A percentile compares a stretch with the other conserved stretches of the same genome.
Conservation (phyloP, 2,329 filamentous ascomycete species). For the Penicillium sp. region DNA sequence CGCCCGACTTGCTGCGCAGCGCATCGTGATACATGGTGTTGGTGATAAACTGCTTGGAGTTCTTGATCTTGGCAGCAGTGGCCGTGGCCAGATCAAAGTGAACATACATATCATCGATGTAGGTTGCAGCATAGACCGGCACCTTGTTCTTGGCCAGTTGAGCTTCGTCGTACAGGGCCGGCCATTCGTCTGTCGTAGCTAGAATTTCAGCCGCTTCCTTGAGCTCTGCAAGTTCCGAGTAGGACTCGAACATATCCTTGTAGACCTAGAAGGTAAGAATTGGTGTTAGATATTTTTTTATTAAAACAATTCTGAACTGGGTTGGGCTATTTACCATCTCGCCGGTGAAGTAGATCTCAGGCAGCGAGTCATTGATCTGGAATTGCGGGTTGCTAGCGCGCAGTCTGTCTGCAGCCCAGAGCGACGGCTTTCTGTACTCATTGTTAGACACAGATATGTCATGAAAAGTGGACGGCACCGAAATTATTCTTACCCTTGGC, state of each 20-base stretch:
- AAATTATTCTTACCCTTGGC: conserved; percentile 54
- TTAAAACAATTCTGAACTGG: background rate
- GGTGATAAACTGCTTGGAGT: conserved; percentile 77
- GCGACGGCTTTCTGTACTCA: conserved; percentile 56
- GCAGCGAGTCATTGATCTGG: conserved; percentile 43
- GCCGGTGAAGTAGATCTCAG: conserved; percentile 75
- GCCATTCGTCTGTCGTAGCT: conserved; percentile 69
- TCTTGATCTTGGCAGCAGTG: conserved; percentile 72
- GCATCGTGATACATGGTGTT: conserved; percentile 88
- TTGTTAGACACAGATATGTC: conserved; percentile 3
- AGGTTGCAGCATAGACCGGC: conserved; percentile 81
- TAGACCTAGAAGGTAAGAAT: conserved; percentile 55
- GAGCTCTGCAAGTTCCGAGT: conserved; percentile 70
- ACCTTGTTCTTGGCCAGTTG: conserved; percentile 75
- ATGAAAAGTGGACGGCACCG: background rate
- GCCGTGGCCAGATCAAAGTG: conserved; percentile 71
- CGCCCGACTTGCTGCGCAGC: conserved; percentile 68
- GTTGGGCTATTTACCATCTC: conserved; percentile 64
- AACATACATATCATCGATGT: conserved; percentile 89
- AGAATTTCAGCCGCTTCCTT: conserved; percentile 68
- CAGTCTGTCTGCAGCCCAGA: conserved; percentile 68
- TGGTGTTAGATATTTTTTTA: background rate
- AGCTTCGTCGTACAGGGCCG: conserved; percentile 70
- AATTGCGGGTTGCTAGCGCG: conserved; percentile 46
- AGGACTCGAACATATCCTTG: conserved; percentile 79